Conservation (phyloP, 2,329 filamentous ascomycete species). For the Mycosphaerella arachidis region DNA sequence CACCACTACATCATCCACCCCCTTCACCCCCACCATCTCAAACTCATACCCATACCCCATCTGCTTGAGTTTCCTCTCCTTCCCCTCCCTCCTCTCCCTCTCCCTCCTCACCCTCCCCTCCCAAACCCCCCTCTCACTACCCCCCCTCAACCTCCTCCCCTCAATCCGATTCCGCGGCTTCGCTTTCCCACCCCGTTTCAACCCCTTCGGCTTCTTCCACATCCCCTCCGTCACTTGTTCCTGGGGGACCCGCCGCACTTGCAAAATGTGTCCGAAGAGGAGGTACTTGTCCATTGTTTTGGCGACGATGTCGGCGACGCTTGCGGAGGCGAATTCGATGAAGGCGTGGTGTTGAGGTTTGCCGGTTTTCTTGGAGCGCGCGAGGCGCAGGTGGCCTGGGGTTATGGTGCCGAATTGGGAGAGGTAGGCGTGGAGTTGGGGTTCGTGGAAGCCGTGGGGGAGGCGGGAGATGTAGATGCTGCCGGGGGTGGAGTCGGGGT, state of each 20-base stretch:
- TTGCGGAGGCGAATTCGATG: conserved; percentile 72
- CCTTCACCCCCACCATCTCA: conserved; percentile 67
- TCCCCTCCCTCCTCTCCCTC: conserved; percentile 62
- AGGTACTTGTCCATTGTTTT: conserved; percentile 98
- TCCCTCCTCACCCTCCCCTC: conserved; percentile 68
- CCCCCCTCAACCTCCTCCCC: conserved; percentile 67
- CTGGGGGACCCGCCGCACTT: conserved; percentile 72
- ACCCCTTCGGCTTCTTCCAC: conserved; percentile 63
- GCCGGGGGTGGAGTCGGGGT: conserved; percentile 58
- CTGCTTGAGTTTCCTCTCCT: conserved; percentile 70
- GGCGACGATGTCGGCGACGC: conserved; percentile 85
- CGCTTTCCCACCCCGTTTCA: conserved; percentile 67
- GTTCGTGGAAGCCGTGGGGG: conserved; percentile 94
- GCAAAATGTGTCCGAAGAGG: conserved; percentile 88
- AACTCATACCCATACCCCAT: conserved; percentile 88
- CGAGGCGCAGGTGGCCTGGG: conserved; percentile 64
- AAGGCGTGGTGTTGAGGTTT: conserved; percentile 92
- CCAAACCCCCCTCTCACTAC: conserved; percentile 73
- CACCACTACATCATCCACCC: conserved; percentile 50
- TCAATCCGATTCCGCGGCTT: conserved; percentile 85
- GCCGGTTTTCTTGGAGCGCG: conserved; percentile 87
- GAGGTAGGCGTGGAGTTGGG: conserved; percentile 91
- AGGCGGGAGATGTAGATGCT: conserved; percentile 87
- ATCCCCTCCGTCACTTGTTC: conserved; percentile 75
- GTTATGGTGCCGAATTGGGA: conserved; percentile 83